Evolutionary conservation across 768 basidiomycete genomes (phyloP).

Genomic region (Cytidiella melzeri): DNA sequence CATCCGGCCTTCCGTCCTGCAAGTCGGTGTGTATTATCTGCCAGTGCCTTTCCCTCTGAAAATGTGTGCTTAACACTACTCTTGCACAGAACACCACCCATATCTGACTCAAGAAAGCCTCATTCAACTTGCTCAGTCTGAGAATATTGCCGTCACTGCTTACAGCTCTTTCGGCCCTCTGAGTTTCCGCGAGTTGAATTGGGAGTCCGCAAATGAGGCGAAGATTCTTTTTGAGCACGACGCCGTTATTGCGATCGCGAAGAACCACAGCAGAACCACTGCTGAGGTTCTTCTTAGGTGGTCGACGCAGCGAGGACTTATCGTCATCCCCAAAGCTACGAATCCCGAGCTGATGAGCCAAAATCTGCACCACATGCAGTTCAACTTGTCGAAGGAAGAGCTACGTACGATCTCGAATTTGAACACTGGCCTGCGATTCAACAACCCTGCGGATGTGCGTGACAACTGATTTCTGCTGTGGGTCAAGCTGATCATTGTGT

Average conservation of each 20-base stretch:
- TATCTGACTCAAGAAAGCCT: conserved; percentile 27
- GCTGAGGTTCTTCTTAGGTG: conserved; percentile 76
- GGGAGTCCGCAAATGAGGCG: conserved; percentile 14
- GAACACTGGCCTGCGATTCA: conserved; percentile 28
- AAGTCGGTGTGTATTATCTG: conserved; percentile 24
- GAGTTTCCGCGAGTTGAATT: conserved; percentile 27
- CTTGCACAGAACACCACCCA: conserved; percentile 21
- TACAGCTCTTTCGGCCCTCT: conserved; percentile 31
- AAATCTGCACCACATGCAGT: conserved; percentile 29
- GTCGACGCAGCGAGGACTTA: conserved; percentile 70
- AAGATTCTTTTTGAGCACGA: conserved; percentile 24
- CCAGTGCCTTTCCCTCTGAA: too few relatives aligned
- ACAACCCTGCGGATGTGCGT: conserved; percentile 28
- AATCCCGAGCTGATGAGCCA: conserved; percentile 29
- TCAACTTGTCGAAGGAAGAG: conserved; percentile 28
- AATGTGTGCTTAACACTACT: not conserved
- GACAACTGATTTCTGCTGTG: not conserved
- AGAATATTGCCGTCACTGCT: conserved; percentile 27
- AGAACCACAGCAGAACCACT: conserved; percentile 23
- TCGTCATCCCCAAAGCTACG: conserved; percentile 73
- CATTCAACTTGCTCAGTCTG: conserved; percentile 21
- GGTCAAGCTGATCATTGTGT: not conserved
- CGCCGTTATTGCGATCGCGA: conserved; percentile 19
- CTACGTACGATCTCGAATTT: conserved; percentile 27
- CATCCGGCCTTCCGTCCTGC: conserved; percentile 31